A percentile compares a stretch with the other conserved stretches of the same genome.
phyloP scores from a whole-genome alignment of 1,284 basidiomycete genomes.

The Phylloboletellus chloephorus region DNA sequence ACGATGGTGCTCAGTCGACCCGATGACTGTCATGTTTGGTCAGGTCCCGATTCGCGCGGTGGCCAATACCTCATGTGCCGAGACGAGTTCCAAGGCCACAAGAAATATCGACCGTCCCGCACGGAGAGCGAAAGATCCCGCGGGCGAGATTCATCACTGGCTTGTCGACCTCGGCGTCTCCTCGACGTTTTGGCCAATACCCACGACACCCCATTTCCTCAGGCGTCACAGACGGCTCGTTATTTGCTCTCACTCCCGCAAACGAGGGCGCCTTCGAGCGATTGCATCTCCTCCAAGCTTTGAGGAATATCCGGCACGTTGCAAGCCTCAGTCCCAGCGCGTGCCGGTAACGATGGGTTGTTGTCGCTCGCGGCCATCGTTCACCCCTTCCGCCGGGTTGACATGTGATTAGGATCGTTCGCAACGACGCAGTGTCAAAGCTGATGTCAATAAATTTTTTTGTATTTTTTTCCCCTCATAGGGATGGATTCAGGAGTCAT shows the following conservation, averaged over 20 bases:
- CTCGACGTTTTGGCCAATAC: neutral
- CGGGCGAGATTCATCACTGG: slow-evolving; percentile 75
- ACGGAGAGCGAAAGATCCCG: slow-evolving; percentile 68
- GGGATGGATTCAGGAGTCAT: too few species aligned
- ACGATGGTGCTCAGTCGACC: too few species aligned
- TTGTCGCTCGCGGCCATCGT: neutral
- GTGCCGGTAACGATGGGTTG: slow-evolving; percentile 68
- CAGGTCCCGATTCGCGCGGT: slow-evolving; percentile 81
- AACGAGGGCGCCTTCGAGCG: slow-evolving; percentile 76
- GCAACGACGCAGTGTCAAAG: slow-evolving; percentile 81
- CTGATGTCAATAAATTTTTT: slow-evolving; percentile 77
- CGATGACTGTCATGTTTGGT: slow-evolving; percentile 2
- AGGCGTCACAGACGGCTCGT: slow-evolving; percentile 79
- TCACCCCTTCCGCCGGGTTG: slow-evolving; percentile 1
- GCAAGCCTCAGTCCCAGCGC: slow-evolving; percentile 90
- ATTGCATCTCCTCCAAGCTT: slow-evolving; percentile 85
- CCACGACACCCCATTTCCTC: neutral
- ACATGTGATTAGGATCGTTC: slow-evolving; percentile 62
- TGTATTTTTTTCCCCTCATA: too few species aligned
- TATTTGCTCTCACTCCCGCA: slow-evolving; percentile 73
- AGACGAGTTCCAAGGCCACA: slow-evolving; percentile 81
- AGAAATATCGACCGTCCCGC: slow-evolving; percentile 64
- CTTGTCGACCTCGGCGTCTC: slow-evolving; percentile 31
- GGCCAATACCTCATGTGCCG: slow-evolving; percentile 77
- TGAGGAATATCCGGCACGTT: slow-evolving; percentile 85